Conservation (phyloP, 2,329 filamentous ascomycete genomes). For the Spiromastix sp. region DNA sequence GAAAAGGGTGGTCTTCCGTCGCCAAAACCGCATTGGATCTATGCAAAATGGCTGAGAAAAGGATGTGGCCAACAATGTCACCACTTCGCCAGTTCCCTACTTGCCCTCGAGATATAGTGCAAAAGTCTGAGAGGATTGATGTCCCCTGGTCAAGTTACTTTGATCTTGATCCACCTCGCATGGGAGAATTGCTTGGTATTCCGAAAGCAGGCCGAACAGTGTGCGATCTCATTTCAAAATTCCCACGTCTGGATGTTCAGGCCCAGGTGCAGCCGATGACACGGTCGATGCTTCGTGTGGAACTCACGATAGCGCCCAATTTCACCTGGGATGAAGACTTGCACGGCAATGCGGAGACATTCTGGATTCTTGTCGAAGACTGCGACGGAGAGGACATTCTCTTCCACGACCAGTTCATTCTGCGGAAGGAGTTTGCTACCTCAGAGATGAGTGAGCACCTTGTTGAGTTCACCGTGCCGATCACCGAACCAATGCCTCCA, state of each 20-base stretch:
- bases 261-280: conserved; percentile 93
- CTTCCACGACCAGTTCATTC: conserved; percentile 86
- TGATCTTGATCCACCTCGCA: conserved; percentile 87
- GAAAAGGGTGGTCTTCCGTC: conserved; percentile 91
- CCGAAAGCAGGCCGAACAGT: conserved; percentile 79
- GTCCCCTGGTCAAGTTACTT: conserved; percentile 92
- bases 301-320: conserved; percentile 83
- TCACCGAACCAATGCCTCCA: conserved; percentile 94
- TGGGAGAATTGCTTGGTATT: conserved; percentile 88
- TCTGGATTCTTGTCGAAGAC: conserved; percentile 96
- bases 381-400: conserved; percentile 94
- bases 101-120: conserved; percentile 74
- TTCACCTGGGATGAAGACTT: conserved; percentile 91
- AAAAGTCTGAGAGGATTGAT: conserved; percentile 89
- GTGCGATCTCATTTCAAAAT: conserved; percentile 79
- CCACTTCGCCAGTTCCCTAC: conserved; percentile 80
- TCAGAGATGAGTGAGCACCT: conserved; percentile 86
- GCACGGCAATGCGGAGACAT: conserved; percentile 80
- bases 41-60: conserved; percentile 98
- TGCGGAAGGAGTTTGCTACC: conserved; percentile 79
- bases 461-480: conserved; percentile 91
- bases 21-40: conserved; percentile 86
- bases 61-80: conserved; percentile 99
- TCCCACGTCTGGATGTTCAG: conserved; percentile 84
- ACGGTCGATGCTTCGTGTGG: conserved; percentile 80